Conservation (phyloP, 805 yeast species). For the Kazachstania taianensis region DNA sequence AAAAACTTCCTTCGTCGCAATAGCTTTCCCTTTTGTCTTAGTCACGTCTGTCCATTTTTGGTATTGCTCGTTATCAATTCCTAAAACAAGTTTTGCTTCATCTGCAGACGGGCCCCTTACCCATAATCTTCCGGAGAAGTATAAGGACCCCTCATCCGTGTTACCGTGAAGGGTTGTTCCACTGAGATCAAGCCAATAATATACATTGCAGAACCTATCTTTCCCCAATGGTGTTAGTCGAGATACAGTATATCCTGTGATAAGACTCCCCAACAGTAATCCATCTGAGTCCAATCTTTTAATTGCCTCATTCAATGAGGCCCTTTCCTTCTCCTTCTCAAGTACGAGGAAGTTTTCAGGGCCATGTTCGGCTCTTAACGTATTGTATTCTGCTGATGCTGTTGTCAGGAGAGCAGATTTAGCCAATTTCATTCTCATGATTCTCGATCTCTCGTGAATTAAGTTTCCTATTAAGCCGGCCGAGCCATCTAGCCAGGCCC, state of each 20-base stretch:
- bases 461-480: constrained; percentile 2
- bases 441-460: background rate
- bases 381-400: background rate
- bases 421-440: background rate
- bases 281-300: constrained; percentile 4
- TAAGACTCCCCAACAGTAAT: constrained; percentile 9
- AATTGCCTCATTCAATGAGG: no score
- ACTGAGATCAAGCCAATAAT: constrained; percentile 92
- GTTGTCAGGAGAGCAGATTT: background rate
- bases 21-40: constrained; percentile 10
- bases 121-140: constrained; percentile 60
- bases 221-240: constrained; percentile 54
- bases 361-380: background rate
- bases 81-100: constrained; percentile 30
- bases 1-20: constrained; percentile 19
- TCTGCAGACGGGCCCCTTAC: constrained; percentile 75
- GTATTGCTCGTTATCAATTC: constrained; percentile 18
- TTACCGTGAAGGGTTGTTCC: constrained; percentile 35
- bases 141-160: constrained; percentile 33
- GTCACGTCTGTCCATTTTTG: constrained; percentile 23
- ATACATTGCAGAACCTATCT: constrained; percentile 72
- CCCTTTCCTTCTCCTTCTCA: background rate
- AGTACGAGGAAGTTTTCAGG: no score
- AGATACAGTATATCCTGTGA: constrained; percentile 13
- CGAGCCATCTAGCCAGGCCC: constrained; percentile 15